Conservation (phyloP, 306 rosid species). For the Sesbania bispinosa region DNA sequence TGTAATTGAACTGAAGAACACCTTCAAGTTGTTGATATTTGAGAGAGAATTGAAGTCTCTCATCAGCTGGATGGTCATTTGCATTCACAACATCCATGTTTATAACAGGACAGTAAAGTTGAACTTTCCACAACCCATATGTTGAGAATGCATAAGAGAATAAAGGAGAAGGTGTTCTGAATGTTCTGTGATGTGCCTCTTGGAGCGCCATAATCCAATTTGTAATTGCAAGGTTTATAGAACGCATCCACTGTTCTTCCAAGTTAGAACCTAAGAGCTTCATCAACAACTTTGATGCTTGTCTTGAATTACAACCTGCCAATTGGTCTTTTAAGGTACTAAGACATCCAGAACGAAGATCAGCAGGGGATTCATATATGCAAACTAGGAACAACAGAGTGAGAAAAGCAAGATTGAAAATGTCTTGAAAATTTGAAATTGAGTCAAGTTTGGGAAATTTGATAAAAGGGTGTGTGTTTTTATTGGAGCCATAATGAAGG, state of each 20-base stretch:
- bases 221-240: constrained; percentile 80
- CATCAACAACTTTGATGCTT: constrained; percentile 57
- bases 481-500: constrained; percentile 73
- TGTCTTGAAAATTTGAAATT: constrained; percentile 41
- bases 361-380: constrained; percentile 74
- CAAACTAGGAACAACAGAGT: constrained; percentile 69
- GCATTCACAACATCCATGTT: constrained; percentile 60
- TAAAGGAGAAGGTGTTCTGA: constrained; percentile 68
- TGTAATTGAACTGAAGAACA: constrained; percentile 80
- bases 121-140: constrained; percentile 79
- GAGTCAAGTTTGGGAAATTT: constrained; percentile 48
- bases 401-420: constrained; percentile 66
- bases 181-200: constrained; percentile 24
- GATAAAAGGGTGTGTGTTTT: constrained; percentile 30
- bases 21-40: constrained; percentile 85
- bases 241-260: constrained; percentile 94
- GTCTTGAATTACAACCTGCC: constrained; percentile 40
- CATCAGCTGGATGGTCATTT: constrained; percentile 51
- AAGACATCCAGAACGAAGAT: constrained; percentile 59
- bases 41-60: constrained; percentile 75
- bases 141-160: constrained; percentile 69
- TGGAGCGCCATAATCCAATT: constrained; percentile 67
- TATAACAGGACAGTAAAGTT: constrained; percentile 79
- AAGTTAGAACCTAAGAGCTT: constrained; percentile 71
- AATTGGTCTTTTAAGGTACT: constrained; percentile 41